Evolutionary conservation across 2,329 filamentous ascomycete genomes (phyloP).

Genomic region (Biscogniauxia marginata): DNA sequence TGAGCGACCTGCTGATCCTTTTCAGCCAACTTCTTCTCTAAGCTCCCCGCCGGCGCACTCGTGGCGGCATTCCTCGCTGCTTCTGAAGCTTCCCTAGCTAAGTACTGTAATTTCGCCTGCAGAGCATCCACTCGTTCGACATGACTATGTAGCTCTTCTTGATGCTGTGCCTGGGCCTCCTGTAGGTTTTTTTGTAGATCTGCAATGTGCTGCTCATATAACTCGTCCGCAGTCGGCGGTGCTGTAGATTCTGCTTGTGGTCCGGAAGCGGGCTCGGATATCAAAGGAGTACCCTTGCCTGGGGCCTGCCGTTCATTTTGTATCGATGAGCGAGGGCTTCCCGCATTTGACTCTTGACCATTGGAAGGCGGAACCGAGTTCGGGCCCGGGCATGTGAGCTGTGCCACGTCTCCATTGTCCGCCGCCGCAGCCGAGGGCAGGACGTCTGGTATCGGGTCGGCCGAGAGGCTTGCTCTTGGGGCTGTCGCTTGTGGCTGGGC

Average conservation of each 20-base stretch:
- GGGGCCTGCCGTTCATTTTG: constrained; percentile 14
- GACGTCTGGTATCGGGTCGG: constrained; percentile 12
- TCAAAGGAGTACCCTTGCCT: neutral
- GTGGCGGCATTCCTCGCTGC: constrained; percentile 67
- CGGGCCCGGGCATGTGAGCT: too few relatives aligned
- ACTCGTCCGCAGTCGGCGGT: constrained; percentile 23
- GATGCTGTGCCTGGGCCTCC: constrained; percentile 54
- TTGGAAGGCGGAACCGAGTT: neutral
- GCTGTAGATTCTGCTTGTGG: constrained; percentile 1
- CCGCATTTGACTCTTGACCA: neutral
- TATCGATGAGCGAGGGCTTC: constrained; percentile 14
- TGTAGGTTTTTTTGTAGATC: constrained; percentile 37
- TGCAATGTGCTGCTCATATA: constrained; percentile 40
- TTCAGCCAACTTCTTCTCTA: constrained; percentile 78
- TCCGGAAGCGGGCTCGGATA: neutral
- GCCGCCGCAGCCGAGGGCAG: neutral
- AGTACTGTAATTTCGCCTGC: constrained; percentile 85
- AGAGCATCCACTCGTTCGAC: constrained; percentile 89
- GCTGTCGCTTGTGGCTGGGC: constrained; percentile 7
- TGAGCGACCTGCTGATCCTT: constrained; percentile 89
- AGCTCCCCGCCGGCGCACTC: constrained; percentile 61
- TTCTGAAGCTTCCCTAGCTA: constrained; percentile 77
- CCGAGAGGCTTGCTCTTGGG: constrained; percentile 21
- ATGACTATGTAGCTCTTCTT: constrained; percentile 80
- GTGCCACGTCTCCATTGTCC: neutral